These are phyloP conservation scores for Boechera divaricarpa DNA, from an alignment of 345 rosid genomes.

Conservation along the genomic window DNA sequence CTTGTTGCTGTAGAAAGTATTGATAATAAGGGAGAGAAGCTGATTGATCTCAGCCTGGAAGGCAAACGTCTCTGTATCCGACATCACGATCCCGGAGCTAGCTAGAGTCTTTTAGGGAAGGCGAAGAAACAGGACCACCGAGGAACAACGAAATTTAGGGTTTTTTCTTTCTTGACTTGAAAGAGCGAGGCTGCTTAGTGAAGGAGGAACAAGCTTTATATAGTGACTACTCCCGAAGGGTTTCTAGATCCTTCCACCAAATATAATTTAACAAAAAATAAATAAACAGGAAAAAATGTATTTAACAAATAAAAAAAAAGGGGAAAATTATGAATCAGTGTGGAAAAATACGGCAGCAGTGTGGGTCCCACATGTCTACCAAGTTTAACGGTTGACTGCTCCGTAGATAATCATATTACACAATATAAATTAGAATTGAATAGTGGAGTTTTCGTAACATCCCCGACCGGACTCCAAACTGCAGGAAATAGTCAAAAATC, in stretches of 20 bases:
- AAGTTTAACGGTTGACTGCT: conserved; percentile 3
- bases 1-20: conserved; percentile 72
- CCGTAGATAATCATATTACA: conserved; percentile 3
- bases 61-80: conserved; percentile 70
- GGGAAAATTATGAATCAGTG: too few species aligned
- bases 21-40: conserved; percentile 71
- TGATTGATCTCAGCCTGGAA: conserved; percentile 84
- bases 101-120: neutral
- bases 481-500: too few species aligned
- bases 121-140: neutral
- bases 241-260: conserved; percentile 38
- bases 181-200: neutral
- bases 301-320: too few species aligned
- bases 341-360: too few species aligned
- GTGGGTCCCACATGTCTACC: neutral
- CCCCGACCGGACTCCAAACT: too few species aligned
- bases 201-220: conserved; percentile 18
- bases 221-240: conserved; percentile 18
- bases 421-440: too few species aligned
- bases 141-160: neutral
- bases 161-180: neutral
- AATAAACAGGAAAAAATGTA: neutral
- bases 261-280: too few species aligned
- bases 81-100: conserved; percentile 10
- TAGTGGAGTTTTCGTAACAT: too few species aligned